Evolutionary conservation across 2,329 filamentous ascomycete species (phyloP), one percentile per base, ranked within the genome.

Genomic region (Hyphodiscus sp.): DNA sequence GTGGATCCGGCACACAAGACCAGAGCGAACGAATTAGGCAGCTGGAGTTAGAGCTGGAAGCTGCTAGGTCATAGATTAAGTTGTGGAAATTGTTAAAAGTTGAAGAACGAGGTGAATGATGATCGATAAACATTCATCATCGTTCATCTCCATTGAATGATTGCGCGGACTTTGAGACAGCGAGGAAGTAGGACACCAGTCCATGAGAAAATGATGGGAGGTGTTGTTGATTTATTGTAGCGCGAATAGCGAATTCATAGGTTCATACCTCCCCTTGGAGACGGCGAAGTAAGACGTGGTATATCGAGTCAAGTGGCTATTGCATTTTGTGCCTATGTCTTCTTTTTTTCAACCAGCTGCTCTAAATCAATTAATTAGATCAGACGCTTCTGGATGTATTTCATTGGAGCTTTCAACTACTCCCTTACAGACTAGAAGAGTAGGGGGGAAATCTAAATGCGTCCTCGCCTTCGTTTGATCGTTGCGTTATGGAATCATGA

Each of bases 1-100:
- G 69, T 19, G 68, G 72, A 26, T 15, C 33, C 11, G 33, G 33
- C 13, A 61, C 59, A n/a, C 76, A 79, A 63, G 82, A 85, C 65
- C 82, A 86, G 75, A 85, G 76, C 68, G 82, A 86, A 71, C 75
- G 82, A 48, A 86, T 86, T 65, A 73, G 83, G 59, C 82, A 85
- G 68, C 68, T 87, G 54, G 83, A 87, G 71, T 73, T 86, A 49
- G 83, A 86, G 69, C 71, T 87, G 41, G 83, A 87, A 67, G 79
- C 80, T 67, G 76, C 80, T 20, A 74, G 80, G 61, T 85, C 82
- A 29, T 61, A 58, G 43, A 47, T 13, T 45, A 11, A n/a, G 18
- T 45, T 16, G 3, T 45, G 11, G 42, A 45, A 19, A 3, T 45
- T 19, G 11, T 16, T 45, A 7, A 16, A 16, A 19, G 42, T 45